phyloP scores from a whole-genome alignment of 1,284 basidiomycete genomes.

The Tylopilus sp. region DNA sequence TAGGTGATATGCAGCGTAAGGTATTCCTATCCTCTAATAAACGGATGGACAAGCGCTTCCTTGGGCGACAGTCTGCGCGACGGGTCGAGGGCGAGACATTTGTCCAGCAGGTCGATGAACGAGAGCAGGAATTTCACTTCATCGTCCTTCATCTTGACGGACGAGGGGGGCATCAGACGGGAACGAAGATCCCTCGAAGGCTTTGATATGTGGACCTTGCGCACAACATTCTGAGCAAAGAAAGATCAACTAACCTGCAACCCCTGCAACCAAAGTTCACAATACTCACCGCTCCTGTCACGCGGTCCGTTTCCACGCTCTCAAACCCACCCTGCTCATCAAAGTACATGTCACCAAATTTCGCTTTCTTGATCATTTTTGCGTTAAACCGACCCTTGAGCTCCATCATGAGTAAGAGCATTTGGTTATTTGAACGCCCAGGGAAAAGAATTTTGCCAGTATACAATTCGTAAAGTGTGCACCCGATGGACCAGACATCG shows the following conservation, averaged over 20 bases:
- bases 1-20: slow-evolving; percentile 9
- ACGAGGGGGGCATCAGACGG: slow-evolving; percentile 76
- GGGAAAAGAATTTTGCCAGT: slow-evolving; percentile 99
- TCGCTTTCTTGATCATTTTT: slow-evolving; percentile 92
- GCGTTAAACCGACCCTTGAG: slow-evolving; percentile 90
- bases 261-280: slow-evolving; percentile 3
- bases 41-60: slow-evolving; percentile 86
- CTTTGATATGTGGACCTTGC: slow-evolving; percentile 83
- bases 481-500: slow-evolving; percentile 97
- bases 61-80: slow-evolving; percentile 80
- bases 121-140: slow-evolving; percentile 80
- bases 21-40: slow-evolving; percentile 62
- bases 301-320: slow-evolving; percentile 78
- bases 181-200: slow-evolving; percentile 78
- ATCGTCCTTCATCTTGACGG: slow-evolving; percentile 80
- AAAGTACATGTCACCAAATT: slow-evolving; percentile 90
- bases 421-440: slow-evolving; percentile 95
- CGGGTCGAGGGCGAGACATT: slow-evolving; percentile 90
- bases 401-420: slow-evolving; percentile 97
- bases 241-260: slow-evolving; percentile 19
- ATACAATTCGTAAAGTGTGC: slow-evolving; percentile 96
- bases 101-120: slow-evolving; percentile 91
- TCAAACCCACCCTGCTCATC: slow-evolving; percentile 85
- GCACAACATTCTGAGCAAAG: slow-evolving; percentile 68
- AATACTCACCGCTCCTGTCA: slow-evolving; percentile 73